Conservation (phyloP, 2,329 filamentous ascomycete genomes). For the Ceratocystis cubensis region DNA sequence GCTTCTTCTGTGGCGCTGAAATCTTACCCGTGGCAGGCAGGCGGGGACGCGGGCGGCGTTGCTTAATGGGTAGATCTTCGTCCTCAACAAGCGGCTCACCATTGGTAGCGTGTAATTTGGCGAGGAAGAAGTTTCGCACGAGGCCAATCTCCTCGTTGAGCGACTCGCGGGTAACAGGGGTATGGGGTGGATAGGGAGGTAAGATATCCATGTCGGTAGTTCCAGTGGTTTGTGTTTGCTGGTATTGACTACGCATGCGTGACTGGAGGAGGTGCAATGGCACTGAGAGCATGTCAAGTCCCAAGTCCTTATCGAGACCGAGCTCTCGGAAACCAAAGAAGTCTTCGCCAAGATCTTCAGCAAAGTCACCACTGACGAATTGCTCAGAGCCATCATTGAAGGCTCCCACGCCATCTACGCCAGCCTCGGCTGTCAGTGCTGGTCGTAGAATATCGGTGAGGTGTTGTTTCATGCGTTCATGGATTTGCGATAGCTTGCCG, state of each 20-base stretch:
- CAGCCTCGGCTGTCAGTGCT: conserved; percentile 61
- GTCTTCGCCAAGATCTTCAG: conserved; percentile 93
- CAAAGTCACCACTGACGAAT: conserved; percentile 92
- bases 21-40: conserved; percentile 70
- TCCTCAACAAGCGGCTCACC: conserved; percentile 62
- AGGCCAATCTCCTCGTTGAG: conserved; percentile 73
- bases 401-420: conserved; percentile 71
- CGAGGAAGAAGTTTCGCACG: conserved; percentile 80
- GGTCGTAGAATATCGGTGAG: conserved; percentile 87
- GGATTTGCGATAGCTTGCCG: conserved; percentile 66
- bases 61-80: conserved; percentile 86
- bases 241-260: conserved; percentile 72
- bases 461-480: conserved; percentile 89
- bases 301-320: conserved; percentile 82
- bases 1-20: conserved; percentile 68
- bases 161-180: conserved; percentile 67
- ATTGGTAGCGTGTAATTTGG: conserved; percentile 72
- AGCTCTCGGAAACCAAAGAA: conserved; percentile 98
- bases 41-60: conserved; percentile 59
- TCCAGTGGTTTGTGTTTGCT: conserved; percentile 57
- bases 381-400: conserved; percentile 97
- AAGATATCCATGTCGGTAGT: conserved; percentile 51
- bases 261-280: conserved; percentile 89
- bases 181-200: conserved; percentile 53
- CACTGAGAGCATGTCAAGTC: conserved; percentile 74